These are phyloP conservation scores for Tulasnella sp. DNA, from an alignment of 768 basidiomycete genomes.

Conservation along the genomic window DNA sequence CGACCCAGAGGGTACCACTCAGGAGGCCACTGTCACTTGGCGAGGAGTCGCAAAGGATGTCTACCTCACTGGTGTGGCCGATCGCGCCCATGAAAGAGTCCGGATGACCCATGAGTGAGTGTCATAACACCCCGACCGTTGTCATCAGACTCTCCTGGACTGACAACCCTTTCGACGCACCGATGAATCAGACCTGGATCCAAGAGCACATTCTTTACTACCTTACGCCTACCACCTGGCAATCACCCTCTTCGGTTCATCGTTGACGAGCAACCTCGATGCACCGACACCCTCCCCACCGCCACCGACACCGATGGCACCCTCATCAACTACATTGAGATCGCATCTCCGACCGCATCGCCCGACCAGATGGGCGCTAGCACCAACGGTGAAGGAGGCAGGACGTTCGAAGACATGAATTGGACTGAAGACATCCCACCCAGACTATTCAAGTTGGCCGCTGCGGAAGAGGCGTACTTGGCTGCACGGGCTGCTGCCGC, in stretches of 20 bases:
- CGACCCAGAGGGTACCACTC: conserved; percentile 22
- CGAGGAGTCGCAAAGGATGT: conserved; percentile 30
- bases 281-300: conserved; percentile 22
- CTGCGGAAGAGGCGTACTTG: conserved; percentile 73
- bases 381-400: conserved; percentile 10
- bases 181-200: background rate
- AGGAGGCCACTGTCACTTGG: conserved; percentile 30
- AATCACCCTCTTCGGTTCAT: conserved; percentile 23
- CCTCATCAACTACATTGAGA: conserved; percentile 24
- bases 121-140: no score
- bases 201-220: conserved; percentile 19
- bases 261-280: conserved; percentile 22
- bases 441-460: conserved; percentile 67
- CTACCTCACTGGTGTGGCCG: conserved; percentile 25
- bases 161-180: no score
- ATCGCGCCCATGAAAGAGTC: conserved; percentile 20
- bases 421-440: conserved; percentile 79
- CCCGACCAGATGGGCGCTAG: conserved; percentile 6
- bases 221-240: conserved; percentile 22
- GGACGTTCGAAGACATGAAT: conserved; percentile 25
- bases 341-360: conserved; percentile 10
- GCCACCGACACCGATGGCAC: conserved; percentile 23
- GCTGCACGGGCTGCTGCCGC: conserved; percentile 28
- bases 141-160: no score
- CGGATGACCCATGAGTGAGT: conserved; percentile 20